Percentiles rank a stretch among this genome's conserved stretches.
Evolutionary conservation across 1,284 basidiomycete species (phyloP).

Genomic region (Malassezia cuniculi): DNA sequence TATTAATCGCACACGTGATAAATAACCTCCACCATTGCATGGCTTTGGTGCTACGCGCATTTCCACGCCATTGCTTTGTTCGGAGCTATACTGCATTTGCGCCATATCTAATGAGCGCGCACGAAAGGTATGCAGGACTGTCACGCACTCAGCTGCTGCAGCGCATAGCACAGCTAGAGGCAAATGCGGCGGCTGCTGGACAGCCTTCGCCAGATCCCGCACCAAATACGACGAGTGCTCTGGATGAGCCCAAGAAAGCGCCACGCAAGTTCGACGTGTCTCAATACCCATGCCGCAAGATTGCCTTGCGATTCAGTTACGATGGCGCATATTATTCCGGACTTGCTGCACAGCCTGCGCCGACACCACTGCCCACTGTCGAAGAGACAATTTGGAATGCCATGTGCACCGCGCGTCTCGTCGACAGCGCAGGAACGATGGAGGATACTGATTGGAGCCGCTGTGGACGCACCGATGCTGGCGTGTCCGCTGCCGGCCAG

Average conservation of each 20-base stretch:
- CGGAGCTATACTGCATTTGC: too few relatives aligned
- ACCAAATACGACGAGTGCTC: too few relatives aligned
- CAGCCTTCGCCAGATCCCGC: not conserved
- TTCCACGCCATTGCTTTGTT: too few relatives aligned
- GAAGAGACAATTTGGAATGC: conserved; percentile 77
- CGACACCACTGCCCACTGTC: conserved; percentile 65
- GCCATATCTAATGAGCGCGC: conserved; percentile 22
- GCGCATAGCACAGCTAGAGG: conserved; percentile 29
- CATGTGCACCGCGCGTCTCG: conserved; percentile 32
- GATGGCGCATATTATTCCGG: conserved; percentile 84
- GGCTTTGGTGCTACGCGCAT: too few relatives aligned
- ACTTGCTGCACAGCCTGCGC: conserved; percentile 53
- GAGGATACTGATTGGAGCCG: conserved; percentile 67
- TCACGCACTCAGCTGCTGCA: conserved; percentile 19
- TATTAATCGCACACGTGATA: too few relatives aligned
- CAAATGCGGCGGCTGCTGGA: conserved; percentile 6
- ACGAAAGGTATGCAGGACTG: conserved; percentile 23
- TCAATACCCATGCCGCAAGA: conserved; percentile 63
- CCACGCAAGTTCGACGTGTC: conserved; percentile 53
- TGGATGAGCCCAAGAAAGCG: too few relatives aligned
- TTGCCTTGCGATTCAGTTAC: conserved; percentile 82
- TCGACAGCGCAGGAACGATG: conserved; percentile 29
- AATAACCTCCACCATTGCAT: too few relatives aligned
- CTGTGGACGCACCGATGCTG: conserved; percentile 86
- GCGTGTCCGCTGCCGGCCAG: conserved; percentile 87